phyloP scores from a whole-genome alignment of 2,329 filamentous ascomycete species.

The Fusarium solani-melongenae region DNA sequence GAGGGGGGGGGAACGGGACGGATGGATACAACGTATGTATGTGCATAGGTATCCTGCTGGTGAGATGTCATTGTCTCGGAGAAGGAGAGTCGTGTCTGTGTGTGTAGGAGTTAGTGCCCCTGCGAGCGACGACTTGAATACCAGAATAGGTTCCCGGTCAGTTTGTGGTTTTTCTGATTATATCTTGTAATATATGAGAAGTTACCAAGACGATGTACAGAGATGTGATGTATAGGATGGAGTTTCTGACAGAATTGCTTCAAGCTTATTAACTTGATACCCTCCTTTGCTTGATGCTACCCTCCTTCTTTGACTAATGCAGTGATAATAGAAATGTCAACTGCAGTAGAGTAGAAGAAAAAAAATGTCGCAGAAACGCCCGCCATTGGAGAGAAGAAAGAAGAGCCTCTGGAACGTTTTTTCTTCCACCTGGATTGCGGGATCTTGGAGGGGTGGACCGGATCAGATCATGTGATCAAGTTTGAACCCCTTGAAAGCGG shows the following conservation, averaged over 20 bases:
- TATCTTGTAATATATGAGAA: background rate
- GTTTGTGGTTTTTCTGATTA: background rate
- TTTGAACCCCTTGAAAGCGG: background rate
- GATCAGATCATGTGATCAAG: background rate
- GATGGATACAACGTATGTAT: background rate
- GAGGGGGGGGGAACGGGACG: background rate
- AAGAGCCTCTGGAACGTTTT: background rate
- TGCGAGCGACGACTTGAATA: background rate
- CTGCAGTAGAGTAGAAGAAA: background rate
- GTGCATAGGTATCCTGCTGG: background rate
- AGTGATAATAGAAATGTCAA: background rate
- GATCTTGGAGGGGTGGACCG: background rate
- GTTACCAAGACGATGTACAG: background rate
- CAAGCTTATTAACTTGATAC: background rate
- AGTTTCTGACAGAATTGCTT: background rate
- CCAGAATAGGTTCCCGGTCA: constrained; percentile 2
- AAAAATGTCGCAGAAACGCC: background rate
- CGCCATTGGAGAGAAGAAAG: background rate
- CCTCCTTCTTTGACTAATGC: background rate
- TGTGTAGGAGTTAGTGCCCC: background rate
- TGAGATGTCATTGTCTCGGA: background rate
- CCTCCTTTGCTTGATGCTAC: background rate
- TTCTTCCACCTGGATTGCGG: background rate
- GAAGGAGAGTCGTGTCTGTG: background rate
- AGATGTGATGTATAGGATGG: constrained; percentile 33